A percentile compares a stretch with the other conserved stretches of the same genome.
Evolutionary conservation across 2,329 filamentous ascomycete species (phyloP).

Genomic region (Arthrobotrys megalospora): DNA sequence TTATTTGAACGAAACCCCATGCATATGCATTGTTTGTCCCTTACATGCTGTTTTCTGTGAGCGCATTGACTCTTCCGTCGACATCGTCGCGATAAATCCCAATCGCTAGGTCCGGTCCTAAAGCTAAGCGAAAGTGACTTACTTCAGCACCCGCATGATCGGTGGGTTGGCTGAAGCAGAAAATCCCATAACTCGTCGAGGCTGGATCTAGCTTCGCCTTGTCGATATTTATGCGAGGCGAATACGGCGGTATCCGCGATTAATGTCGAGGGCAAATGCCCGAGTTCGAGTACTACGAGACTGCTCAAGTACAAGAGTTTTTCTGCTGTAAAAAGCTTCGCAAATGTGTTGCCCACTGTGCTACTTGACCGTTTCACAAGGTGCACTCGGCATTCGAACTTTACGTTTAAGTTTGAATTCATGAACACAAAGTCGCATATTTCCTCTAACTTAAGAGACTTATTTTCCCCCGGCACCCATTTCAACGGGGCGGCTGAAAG

Average conservation of each 20-base stretch:
- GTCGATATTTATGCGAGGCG: slow-evolving; percentile 19
- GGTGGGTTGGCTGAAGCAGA: slow-evolving; percentile 18
- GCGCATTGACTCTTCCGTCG: slow-evolving; percentile 24
- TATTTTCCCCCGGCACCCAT: not conserved
- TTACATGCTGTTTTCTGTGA: slow-evolving; percentile 22
- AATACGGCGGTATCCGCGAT: slow-evolving; percentile 8
- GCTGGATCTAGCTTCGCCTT: slow-evolving; percentile 16
- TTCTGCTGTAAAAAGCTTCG: too few species aligned
- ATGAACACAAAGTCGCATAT: not conserved
- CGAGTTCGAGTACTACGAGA: too few species aligned
- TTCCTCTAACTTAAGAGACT: not conserved
- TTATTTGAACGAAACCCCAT: slow-evolving; percentile 20
- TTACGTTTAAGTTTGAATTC: not conserved
- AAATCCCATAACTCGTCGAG: not conserved
- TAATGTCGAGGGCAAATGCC: not conserved
- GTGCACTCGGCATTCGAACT: not conserved
- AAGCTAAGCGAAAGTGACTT: slow-evolving; percentile 12
- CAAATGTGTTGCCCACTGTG: not conserved
- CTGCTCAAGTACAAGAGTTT: too few species aligned
- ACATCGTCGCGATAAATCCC: slow-evolving; percentile 11
- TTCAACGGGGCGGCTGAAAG: slow-evolving; percentile 10
- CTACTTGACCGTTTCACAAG: not conserved
- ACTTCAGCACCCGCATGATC: slow-evolving; percentile 17
- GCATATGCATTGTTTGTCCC: slow-evolving; percentile 39
- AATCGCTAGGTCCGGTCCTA: slow-evolving; percentile 7